phyloP scores from a whole-genome alignment of 23 red algal species.

The Pyropia yezoensis region DNA sequence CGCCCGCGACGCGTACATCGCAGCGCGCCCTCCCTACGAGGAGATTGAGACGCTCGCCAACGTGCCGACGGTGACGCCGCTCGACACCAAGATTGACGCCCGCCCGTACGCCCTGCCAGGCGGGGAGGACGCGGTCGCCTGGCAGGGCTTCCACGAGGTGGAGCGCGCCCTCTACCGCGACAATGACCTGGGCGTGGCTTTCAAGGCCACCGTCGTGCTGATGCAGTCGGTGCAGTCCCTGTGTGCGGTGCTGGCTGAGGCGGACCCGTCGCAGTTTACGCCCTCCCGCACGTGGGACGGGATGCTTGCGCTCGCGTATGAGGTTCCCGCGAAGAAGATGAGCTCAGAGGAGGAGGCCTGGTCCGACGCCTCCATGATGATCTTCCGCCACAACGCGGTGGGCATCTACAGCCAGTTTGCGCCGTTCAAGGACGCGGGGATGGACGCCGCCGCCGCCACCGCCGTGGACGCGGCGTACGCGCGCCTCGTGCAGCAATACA shows the following conservation, averaged over 20 bases:
- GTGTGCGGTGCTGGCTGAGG: too few species aligned
- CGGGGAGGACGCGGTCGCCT: constrained; percentile 24
- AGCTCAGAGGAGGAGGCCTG: constrained; percentile 6
- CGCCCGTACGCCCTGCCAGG: constrained; percentile 25
- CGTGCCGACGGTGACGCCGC: not conserved
- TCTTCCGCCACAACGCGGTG: constrained; percentile 10
- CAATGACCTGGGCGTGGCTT: not conserved
- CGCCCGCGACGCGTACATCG: not conserved
- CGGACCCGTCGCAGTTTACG: not conserved
- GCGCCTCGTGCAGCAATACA: not conserved
- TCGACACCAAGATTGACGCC: constrained; percentile 24
- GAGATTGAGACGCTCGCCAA: constrained; percentile 1
- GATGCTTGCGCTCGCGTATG: constrained; percentile 8
- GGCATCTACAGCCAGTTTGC: constrained; percentile 1
- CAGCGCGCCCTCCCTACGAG: not conserved
- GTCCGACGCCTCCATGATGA: constrained; percentile 4
- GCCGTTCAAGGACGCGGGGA: not conserved
- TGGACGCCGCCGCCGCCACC: not conserved
- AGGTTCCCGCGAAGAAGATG: constrained; percentile 37
- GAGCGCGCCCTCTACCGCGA: constrained; percentile 49
- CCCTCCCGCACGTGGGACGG: not conserved
- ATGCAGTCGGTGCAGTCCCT: not conserved
- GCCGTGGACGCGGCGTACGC: not conserved
- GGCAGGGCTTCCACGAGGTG: constrained; percentile 29
- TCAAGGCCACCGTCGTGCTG: not conserved